Percentiles rank a stretch among this genome's conserved stretches.
Conservation (phyloP, 2,329 filamentous ascomycete species). For the Amphichorda felina region DNA sequence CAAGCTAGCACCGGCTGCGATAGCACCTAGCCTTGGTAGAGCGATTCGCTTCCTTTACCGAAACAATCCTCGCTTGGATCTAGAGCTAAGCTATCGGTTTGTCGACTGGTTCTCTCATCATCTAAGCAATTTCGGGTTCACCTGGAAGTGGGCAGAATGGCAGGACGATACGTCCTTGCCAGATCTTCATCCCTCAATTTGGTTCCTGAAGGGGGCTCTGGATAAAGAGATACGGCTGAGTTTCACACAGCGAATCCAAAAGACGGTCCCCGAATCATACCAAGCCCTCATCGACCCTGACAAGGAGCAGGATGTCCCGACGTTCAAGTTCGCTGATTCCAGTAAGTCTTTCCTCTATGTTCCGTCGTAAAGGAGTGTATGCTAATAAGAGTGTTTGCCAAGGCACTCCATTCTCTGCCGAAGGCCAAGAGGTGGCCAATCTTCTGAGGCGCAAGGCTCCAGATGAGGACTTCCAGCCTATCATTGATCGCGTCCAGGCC, state of each 20-base stretch:
- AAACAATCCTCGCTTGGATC: conserved; percentile 69
- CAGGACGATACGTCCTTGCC: conserved; percentile 71
- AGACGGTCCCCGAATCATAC: conserved; percentile 78
- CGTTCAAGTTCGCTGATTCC: conserved; percentile 79
- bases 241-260: conserved; percentile 92
- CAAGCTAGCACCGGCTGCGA: conserved; percentile 91
- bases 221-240: conserved; percentile 96
- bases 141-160: conserved; percentile 99
- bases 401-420: conserved; percentile 69
- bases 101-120: conserved; percentile 98
- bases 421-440: conserved; percentile 71
- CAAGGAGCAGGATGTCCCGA: conserved; percentile 91
- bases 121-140: conserved; percentile 96
- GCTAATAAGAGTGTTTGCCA: conserved; percentile 16
- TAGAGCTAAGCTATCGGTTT: conserved; percentile 79
- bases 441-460: conserved; percentile 75
- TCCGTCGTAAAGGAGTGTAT: not conserved
- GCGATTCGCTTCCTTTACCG: conserved; percentile 88
- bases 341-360: conserved; percentile 34
- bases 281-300: conserved; percentile 69
- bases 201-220: conserved; percentile 80
- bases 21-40: conserved; percentile 84
- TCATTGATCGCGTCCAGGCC: conserved; percentile 73
- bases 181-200: conserved; percentile 74
- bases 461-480: conserved; percentile 74